phyloP scores from a whole-genome alignment of 345 rosid genomes.

The Eucalyptus marginata region DNA sequence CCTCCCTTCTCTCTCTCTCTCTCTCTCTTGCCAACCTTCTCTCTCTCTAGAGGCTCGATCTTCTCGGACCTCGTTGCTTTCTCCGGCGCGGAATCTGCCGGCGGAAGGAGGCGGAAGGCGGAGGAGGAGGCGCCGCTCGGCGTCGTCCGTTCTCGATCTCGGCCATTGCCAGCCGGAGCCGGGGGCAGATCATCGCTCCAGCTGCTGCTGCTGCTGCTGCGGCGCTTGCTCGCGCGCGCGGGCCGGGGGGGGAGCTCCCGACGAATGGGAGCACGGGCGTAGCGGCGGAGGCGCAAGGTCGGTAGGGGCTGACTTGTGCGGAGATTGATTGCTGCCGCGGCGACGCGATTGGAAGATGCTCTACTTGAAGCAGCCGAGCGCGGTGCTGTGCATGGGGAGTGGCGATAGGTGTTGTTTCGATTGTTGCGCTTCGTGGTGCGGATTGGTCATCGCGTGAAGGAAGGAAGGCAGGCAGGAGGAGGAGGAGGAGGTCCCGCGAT shows the following conservation, averaged over 20 bases:
- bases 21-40: not conserved
- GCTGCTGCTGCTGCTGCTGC: no score
- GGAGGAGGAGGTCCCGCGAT: not conserved
- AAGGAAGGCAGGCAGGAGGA: no score
- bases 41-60: not conserved
- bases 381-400: slow-evolving; percentile 29
- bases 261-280: not conserved
- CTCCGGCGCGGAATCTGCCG: not conserved
- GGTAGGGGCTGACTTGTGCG: not conserved
- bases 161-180: not conserved
- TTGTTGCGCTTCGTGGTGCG: not conserved
- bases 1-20: not conserved
- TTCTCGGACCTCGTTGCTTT: not conserved
- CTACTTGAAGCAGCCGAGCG: slow-evolving; percentile 76
- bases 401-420: not conserved
- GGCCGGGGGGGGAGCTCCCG: no score
- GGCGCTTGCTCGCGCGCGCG: no score
- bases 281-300: not conserved
- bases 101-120: not conserved
- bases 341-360: slow-evolving; percentile 19
- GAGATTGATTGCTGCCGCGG: not conserved
- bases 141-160: not conserved
- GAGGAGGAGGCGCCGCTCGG: not conserved
- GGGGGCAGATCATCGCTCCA: not conserved
- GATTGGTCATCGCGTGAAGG: not conserved